Percentiles rank a stretch among this genome's conserved stretches.
These are phyloP conservation scores for Trametes cubensis DNA, from an alignment of 768 basidiomycete genomes.

Conservation along the genomic window DNA sequence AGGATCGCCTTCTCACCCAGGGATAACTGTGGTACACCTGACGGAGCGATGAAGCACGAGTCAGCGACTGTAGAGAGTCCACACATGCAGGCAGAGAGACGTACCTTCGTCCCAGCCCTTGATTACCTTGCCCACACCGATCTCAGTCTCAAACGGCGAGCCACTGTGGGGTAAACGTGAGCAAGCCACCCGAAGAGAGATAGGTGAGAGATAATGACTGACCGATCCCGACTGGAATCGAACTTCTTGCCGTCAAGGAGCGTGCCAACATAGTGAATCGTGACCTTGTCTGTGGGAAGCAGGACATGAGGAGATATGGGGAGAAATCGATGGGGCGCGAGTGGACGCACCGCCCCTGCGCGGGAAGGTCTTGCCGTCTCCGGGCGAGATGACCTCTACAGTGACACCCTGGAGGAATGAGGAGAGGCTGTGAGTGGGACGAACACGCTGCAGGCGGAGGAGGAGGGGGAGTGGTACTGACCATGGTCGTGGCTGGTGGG, in stretches of 20 bases:
- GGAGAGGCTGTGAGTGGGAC: constrained; percentile 22
- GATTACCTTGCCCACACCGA: constrained; percentile 83
- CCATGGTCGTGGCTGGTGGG: constrained; percentile 24
- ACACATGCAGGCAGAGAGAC: constrained; percentile 24
- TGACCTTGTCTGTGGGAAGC: constrained; percentile 58
- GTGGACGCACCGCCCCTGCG: constrained; percentile 63
- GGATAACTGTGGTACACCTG: constrained; percentile 78
- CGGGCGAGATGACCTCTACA: constrained; percentile 57
- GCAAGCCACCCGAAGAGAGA: not conserved
- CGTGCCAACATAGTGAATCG: constrained; percentile 81
- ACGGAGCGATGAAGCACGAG: constrained; percentile 19
- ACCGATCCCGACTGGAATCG: constrained; percentile 82
- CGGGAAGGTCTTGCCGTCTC: constrained; percentile 69
- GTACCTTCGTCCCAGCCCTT: constrained; percentile 89
- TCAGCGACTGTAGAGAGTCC: constrained; percentile 17
- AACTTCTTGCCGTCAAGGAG: constrained; percentile 64
- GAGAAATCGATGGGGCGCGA: constrained; percentile 13
- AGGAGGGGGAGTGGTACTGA: constrained; percentile 22
- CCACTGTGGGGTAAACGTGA: constrained; percentile 42
- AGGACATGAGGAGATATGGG: constrained; percentile 12
- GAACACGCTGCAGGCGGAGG: constrained; percentile 37
- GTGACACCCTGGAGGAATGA: constrained; percentile 61
- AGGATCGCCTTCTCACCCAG: constrained; percentile 73
- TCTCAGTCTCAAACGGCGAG: constrained; percentile 64
- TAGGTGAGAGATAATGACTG: constrained; percentile 28